Base-by-base conservation (phyloP, 2,329 filamentous ascomycete species). In the Sporothrix pallida region DNA sequence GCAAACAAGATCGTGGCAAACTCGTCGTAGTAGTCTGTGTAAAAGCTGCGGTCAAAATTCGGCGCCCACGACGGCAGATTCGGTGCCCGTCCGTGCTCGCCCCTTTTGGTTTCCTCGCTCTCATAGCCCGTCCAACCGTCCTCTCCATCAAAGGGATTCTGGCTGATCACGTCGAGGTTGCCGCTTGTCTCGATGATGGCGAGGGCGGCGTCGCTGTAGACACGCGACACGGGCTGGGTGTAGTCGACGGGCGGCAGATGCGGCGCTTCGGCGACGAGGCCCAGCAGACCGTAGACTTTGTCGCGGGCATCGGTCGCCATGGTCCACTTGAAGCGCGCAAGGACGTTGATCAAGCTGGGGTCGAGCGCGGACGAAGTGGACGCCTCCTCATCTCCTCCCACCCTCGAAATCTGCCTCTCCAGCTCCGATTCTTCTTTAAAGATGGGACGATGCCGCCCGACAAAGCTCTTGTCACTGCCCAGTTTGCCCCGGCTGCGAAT, bases 271-370 rank as follows among this genome's bases (percentile, higher is more conserved):
- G 58, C 31, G 5, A 75, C 70, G 1, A 75, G 70, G 6, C 75
- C 75, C 15, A 75, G 63, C 56, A 75, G 69, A 10, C 68, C 75
- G 50, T 75, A 75, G 42, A 75, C 69, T 70, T 74, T 74, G 54
- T 75, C 75, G n/a, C 73, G 62, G 3, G 75, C 73, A n/a, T 75
- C 75, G 15, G 74, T 72, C 2, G 72, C 63, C 12, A 31, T 63
- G 4, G 15, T 62, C 56, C 60, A 71, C 42, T 72, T 70, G 72
- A 75, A 73, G 48, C 71, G 72, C 23, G 73, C 69, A 15, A 75
- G 60, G 4, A 73, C 71, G 56, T 76, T 67, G 37, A 70, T 60
- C 56, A 75, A 70, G 62, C 68, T 74, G 62, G 70, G 70, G 42
- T 56, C 48, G 12, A 63, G 15, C 0, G 26, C 31, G 8, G 17